phyloP scores from a whole-genome alignment of 345 rosid genomes.

The Eucalyptus victrix region DNA sequence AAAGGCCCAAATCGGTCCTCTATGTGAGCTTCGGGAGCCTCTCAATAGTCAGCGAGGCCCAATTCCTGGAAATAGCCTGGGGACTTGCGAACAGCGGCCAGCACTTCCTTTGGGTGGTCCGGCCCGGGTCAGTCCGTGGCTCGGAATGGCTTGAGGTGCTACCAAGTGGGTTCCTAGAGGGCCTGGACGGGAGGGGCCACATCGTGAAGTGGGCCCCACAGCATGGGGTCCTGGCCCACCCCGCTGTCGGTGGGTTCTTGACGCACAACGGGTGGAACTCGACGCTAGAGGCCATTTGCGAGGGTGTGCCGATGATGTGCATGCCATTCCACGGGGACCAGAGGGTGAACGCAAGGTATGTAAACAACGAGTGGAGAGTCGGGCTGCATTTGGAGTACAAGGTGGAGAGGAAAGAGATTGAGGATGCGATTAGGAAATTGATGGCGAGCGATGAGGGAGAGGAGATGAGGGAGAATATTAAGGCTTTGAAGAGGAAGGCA shows the following conservation, averaged over 20 bases:
- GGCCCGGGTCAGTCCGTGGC: background rate
- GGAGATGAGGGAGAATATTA: background rate
- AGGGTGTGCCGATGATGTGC: background rate
- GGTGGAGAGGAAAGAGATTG: background rate
- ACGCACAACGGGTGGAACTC: background rate
- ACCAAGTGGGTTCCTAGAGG: background rate
- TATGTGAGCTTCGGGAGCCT: conserved; percentile 33
- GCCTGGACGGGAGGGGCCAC: background rate
- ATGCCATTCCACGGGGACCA: background rate
- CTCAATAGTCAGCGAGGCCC: background rate
- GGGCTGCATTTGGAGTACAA: background rate
- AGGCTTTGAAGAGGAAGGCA: background rate
- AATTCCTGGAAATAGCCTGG: background rate
- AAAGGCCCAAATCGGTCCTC: conserved; percentile 5
- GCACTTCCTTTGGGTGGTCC: background rate
- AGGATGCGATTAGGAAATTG: background rate
- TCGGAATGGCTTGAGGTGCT: background rate
- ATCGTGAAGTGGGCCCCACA: background rate
- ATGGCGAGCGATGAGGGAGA: background rate
- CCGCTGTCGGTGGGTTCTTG: background rate
- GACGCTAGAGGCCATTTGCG: background rate
- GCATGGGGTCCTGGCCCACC: background rate
- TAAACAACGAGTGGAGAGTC: background rate
- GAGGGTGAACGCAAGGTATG: background rate
- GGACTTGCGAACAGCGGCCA: background rate